Evolutionary conservation across 306 rosid genomes (phyloP).

Genomic region (Corylus americana): DNA sequence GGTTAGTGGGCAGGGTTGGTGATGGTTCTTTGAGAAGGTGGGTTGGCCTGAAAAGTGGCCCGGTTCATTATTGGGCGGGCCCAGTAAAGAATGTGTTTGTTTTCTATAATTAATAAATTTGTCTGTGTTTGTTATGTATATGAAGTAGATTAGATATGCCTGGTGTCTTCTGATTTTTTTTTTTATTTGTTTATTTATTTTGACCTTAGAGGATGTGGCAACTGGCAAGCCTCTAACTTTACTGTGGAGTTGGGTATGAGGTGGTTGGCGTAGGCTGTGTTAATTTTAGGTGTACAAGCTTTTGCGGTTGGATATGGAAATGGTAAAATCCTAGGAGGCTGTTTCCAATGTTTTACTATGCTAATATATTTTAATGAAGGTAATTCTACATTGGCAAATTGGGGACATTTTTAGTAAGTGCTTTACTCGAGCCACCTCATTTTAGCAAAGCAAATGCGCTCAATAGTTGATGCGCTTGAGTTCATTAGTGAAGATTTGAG

Average conservation of each 20-base stretch:
- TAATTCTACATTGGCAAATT: not conserved
- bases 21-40: not conserved
- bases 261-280: not conserved
- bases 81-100: no score
- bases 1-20: not conserved
- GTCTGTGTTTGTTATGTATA: not conserved
- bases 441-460: not conserved
- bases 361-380: no score
- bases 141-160: not conserved
- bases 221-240: not conserved
- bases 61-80: not conserved
- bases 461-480: not conserved
- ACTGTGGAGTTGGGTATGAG: not conserved
- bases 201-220: not conserved
- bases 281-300: no score
- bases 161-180: not conserved
- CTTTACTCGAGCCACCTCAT: not conserved
- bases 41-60: not conserved
- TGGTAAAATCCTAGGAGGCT: not conserved
- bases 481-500: not conserved
- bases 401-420: not conserved
- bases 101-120: no score
- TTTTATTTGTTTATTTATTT: not conserved
- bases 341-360: not conserved
- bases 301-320: not conserved